These are phyloP conservation scores for Tolypocladium nubicola DNA, from an alignment of 2,329 filamentous ascomycete genomes.

Conservation along the genomic window DNA sequence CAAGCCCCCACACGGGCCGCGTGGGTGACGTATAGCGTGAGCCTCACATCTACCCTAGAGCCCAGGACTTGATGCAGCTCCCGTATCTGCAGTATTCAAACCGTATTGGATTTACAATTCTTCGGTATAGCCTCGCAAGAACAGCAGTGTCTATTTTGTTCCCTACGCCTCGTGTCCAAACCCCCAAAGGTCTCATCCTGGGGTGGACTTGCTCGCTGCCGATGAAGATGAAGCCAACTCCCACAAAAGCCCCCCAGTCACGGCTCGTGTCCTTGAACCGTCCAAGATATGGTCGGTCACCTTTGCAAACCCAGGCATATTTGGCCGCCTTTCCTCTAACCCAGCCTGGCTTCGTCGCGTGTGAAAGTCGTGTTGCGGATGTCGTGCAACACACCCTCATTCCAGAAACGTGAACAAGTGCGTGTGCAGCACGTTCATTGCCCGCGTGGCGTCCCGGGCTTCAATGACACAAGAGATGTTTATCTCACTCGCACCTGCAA, in stretches of 20 bases:
- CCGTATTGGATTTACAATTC: neutral
- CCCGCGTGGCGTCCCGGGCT: constrained; percentile 78
- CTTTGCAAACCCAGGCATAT: neutral
- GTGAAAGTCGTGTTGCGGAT: neutral
- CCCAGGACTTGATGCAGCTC: neutral
- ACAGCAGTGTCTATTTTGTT: neutral
- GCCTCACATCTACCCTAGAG: neutral
- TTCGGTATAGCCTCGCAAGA: neutral
- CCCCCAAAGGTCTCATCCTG: neutral
- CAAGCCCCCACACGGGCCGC: neutral
- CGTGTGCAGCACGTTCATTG: constrained; percentile 93
- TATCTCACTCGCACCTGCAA: constrained; percentile 85
- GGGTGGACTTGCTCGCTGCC: neutral
- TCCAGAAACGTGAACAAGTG: constrained; percentile 95
- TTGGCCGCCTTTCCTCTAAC: neutral
- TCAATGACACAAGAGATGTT: constrained; percentile 98
- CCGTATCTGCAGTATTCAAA: neutral
- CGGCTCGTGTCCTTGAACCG: neutral
- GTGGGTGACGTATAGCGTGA: neutral
- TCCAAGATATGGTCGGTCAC: neutral
- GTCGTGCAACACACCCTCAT: neutral
- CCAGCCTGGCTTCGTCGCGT: neutral
- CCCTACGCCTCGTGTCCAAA: neutral
- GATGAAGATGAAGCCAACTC: neutral
- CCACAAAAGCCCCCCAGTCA: neutral